A percentile compares a stretch with the other conserved stretches of the same genome.
Evolutionary conservation across 2,329 filamentous ascomycete genomes (phyloP).

Genomic region (Bipolaris cookei): DNA sequence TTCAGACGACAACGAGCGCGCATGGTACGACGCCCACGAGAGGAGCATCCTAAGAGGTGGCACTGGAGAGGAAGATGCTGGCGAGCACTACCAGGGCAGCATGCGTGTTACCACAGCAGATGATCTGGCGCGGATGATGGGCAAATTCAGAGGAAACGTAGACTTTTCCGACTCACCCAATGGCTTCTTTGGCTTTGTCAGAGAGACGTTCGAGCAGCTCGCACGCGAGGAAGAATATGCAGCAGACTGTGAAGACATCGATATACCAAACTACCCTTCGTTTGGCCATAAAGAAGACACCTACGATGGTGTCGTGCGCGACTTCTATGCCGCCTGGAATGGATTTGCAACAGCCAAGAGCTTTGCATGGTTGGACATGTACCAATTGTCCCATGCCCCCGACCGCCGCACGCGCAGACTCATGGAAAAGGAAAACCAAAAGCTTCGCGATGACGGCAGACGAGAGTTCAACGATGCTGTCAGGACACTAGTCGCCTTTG

Average conservation of each 20-base stretch:
- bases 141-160: conserved; percentile 77
- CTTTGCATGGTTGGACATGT: conserved; percentile 89
- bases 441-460: conserved; percentile 78
- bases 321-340: conserved; percentile 82
- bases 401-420: conserved; percentile 80
- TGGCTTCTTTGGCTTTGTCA: conserved; percentile 84
- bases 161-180: conserved; percentile 79
- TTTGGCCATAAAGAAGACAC: conserved; percentile 80
- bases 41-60: conserved; percentile 78
- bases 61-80: conserved; percentile 56
- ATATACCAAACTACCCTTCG: conserved; percentile 72
- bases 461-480: conserved; percentile 94
- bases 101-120: conserved; percentile 78
- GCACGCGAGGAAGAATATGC: conserved; percentile 80
- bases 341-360: conserved; percentile 83
- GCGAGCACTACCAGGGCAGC: conserved; percentile 68
- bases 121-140: conserved; percentile 78
- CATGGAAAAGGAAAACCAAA: conserved; percentile 96
- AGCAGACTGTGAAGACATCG: conserved; percentile 69
- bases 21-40: conserved; percentile 97
- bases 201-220: conserved; percentile 78
- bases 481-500: conserved; percentile 82
- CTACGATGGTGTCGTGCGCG: conserved; percentile 77
- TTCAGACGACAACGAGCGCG: conserved; percentile 91
- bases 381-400: conserved; percentile 82